phyloP scores from a whole-genome alignment of 148 eudicot species.

The Vaccinium myrtillus region DNA sequence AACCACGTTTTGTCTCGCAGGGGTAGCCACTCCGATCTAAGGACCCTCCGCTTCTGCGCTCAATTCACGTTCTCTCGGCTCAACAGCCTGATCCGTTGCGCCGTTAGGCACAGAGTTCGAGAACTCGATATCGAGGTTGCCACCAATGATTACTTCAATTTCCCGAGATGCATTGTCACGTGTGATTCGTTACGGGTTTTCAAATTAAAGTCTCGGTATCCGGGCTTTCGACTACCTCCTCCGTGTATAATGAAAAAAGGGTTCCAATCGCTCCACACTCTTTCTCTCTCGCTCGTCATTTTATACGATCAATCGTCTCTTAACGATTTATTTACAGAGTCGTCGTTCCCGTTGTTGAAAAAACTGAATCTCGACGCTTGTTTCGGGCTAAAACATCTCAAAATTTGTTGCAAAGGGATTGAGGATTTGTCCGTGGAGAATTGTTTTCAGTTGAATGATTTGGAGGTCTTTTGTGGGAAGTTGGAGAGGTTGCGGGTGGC shows the following conservation, averaged over 20 bases:
- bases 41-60: slow-evolving; percentile 41
- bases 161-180: slow-evolving; percentile 38
- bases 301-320: slow-evolving; percentile 29
- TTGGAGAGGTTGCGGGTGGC: slow-evolving; percentile 35
- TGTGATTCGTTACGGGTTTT: slow-evolving; percentile 34
- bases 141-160: slow-evolving; percentile 46
- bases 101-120: slow-evolving; percentile 45
- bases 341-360: slow-evolving; percentile 44
- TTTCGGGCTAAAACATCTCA: slow-evolving; percentile 33
- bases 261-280: slow-evolving; percentile 30
- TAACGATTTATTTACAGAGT: slow-evolving; percentile 36
- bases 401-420: slow-evolving; percentile 31
- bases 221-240: slow-evolving; percentile 53
- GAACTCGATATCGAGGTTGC: slow-evolving; percentile 53
- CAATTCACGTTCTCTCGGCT: slow-evolving; percentile 41
- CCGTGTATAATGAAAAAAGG: slow-evolving; percentile 35
- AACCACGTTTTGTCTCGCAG: slow-evolving; percentile 31
- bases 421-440: slow-evolving; percentile 39
- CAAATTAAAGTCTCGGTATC: slow-evolving; percentile 36
- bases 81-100: slow-evolving; percentile 38
- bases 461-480: slow-evolving; percentile 30
- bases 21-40: slow-evolving; percentile 30
- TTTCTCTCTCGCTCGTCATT: slow-evolving; percentile 37
- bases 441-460: slow-evolving; percentile 32
- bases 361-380: slow-evolving; percentile 37